Evolutionary conservation across 805 yeast genomes (phyloP).

Genomic region (Tetrapisispora arboricola): DNA sequence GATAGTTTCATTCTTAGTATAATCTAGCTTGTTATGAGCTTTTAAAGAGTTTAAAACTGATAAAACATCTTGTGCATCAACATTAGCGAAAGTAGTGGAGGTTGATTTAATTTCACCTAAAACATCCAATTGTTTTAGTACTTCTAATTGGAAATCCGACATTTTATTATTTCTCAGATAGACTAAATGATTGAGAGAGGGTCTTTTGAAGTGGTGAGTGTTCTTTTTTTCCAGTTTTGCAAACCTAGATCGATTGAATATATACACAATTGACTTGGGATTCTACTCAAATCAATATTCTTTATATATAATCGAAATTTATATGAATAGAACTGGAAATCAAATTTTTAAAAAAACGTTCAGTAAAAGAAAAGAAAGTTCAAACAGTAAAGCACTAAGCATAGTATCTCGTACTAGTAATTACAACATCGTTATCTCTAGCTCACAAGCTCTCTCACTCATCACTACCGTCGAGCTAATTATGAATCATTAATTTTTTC

Average conservation of each 20-base stretch:
- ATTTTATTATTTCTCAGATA: constrained; percentile 25
- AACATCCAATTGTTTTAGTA: constrained; percentile 57
- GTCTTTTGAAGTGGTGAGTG: not conserved
- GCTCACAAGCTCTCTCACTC: not conserved
- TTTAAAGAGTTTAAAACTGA: constrained; percentile 81
- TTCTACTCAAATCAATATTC: too few species aligned
- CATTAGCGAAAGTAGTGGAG: constrained; percentile 50
- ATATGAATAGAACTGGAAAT: too few species aligned
- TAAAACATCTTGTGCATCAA: constrained; percentile 55
- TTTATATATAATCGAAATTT: too few species aligned
- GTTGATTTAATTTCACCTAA: constrained; percentile 62
- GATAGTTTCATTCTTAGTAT: constrained; percentile 64
- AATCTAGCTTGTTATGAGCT: constrained; percentile 73
- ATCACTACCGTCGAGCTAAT: not conserved
- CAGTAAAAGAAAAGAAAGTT: too few species aligned
- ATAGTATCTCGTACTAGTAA: too few species aligned
- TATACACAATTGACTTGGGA: too few species aligned
- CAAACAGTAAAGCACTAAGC: too few species aligned
- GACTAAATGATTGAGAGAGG: not conserved
- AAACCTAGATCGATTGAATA: too few species aligned
- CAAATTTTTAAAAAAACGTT: too few species aligned
- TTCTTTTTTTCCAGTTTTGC: too few species aligned
- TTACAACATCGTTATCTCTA: not conserved
- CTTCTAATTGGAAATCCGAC: constrained; percentile 56
- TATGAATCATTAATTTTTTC: constrained; percentile 2